These are phyloP conservation scores for Macrophomina pseudophaseolina DNA, from an alignment of 2,329 filamentous ascomycete species.

Conservation along the genomic window DNA sequence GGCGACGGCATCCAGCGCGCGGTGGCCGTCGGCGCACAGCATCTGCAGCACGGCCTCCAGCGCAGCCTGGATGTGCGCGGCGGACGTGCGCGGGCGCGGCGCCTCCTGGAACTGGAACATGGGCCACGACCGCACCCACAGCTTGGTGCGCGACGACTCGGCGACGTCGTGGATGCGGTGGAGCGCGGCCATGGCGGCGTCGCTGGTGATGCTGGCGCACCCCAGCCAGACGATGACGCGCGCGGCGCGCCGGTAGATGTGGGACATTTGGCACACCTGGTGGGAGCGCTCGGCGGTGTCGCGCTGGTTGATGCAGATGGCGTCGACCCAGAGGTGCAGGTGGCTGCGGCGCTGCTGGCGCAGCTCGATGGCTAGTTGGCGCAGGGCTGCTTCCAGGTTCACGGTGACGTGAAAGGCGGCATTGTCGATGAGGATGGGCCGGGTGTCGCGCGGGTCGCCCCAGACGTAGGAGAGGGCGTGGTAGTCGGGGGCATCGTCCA, in stretches of 20 bases:
- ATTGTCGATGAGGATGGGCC: constrained; percentile 26
- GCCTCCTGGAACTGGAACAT: constrained; percentile 1
- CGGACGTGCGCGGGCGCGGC: not conserved
- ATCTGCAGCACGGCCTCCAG: not conserved
- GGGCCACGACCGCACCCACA: constrained; percentile 8
- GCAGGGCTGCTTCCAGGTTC: constrained; percentile 27
- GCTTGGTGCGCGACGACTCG: not conserved
- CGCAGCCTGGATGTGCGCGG: not conserved
- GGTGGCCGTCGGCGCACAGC: constrained; percentile 2
- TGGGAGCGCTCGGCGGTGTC: constrained; percentile 26
- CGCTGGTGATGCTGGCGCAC: constrained; percentile 28
- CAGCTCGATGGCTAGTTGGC: constrained; percentile 19
- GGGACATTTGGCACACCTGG: constrained; percentile 26
- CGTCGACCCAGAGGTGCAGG: constrained; percentile 29
- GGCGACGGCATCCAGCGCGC: not conserved
- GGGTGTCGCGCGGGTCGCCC: constrained; percentile 25
- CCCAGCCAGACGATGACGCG: constrained; percentile 30
- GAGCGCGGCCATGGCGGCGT: constrained; percentile 25
- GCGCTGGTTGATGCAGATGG: constrained; percentile 30
- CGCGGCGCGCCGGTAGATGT: constrained; percentile 27
- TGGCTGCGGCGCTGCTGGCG: constrained; percentile 6
- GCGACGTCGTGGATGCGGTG: constrained; percentile 15
- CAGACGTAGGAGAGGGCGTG: constrained; percentile 30
- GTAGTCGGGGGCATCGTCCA: constrained; percentile 25
- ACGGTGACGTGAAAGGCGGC: constrained; percentile 24